Evolutionary conservation across 2,329 filamentous ascomycete species (phyloP), one percentile per base, ranked within the genome.

Genomic region (Aureobasidium leucospermi): DNA sequence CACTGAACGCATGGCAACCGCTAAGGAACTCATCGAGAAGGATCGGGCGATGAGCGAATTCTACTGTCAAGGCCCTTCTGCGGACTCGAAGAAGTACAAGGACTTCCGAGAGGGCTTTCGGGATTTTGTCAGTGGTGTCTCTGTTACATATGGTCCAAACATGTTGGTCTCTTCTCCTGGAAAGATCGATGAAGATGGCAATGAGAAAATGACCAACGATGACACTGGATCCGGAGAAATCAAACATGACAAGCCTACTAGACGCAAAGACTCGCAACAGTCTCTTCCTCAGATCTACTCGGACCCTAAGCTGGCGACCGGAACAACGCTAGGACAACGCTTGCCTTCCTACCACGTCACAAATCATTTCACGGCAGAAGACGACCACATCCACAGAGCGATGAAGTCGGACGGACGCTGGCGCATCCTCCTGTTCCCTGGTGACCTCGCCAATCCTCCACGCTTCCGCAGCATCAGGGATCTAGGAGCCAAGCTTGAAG

Each of bases 21-120:
- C 75, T 4, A 67, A 76, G 56, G 74, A 77, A 56, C 67, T 78
- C 6, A 75, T 77, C 61, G 69, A 71, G 60, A 76, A 76, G 61
- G 75, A 77, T 65, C 74, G 71, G 60, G 29, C n/a, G 4, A 55
- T 55, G 51, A 15, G 9, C 2, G n/a, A 55, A 0, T 55, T 55
- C n/a, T 55, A 55, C 23, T 55, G 51, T 42, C 15, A 23, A 2
- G 51, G 51, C 1, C 51, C 51, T 4, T 42, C 38, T 9, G 51
- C 38, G 7, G 23, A 43, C 10, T 55, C 51, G 6, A 34, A 32
- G 15, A 29, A 29, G 6, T 55, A 55, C 3, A 23, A 55, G 32
- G 38, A 55, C 2, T 55, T 55, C 13, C 36, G 51, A 11, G 51
- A 55, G 16, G 6, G 11, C n/a, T 55, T 55, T 34, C 51, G 51